Evolutionary conservation across 371 early-diverging fungal species (phyloP).

Genomic region (Capillidium heterosporum): DNA sequence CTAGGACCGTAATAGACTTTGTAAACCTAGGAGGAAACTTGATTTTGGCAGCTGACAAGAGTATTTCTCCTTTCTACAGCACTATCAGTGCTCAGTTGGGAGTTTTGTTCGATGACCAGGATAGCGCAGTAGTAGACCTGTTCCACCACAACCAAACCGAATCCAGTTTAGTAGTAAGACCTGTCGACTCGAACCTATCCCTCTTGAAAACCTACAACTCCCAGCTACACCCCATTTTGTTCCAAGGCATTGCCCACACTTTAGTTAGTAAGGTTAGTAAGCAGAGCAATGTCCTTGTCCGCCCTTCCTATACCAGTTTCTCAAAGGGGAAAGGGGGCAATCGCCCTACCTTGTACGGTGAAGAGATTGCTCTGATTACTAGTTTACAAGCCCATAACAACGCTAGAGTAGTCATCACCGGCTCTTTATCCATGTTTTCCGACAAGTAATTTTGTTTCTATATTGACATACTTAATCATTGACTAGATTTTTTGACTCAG

Average conservation of each 20-base stretch:
- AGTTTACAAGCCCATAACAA: constrained; percentile 76
- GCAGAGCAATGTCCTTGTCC: constrained; percentile 43
- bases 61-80: constrained; percentile 44
- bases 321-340: constrained; percentile 19
- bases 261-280: constrained; percentile 16
- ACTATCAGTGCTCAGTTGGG: constrained; percentile 75
- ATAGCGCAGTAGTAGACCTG: constrained; percentile 48
- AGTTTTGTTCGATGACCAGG: constrained; percentile 54
- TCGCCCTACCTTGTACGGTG: constrained; percentile 21
- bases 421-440: constrained; percentile 62
- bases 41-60: constrained; percentile 41
- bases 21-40: constrained; percentile 86
- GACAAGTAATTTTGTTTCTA: constrained; percentile 23
- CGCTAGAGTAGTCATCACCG: constrained; percentile 70
- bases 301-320: constrained; percentile 38
- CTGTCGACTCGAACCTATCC: constrained; percentile 11
- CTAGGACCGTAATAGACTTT: constrained; percentile 53
- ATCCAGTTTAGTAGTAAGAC: constrained; percentile 16
- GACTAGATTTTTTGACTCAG: background rate
- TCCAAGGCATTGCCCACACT: constrained; percentile 52
- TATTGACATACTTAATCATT: background rate
- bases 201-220: constrained; percentile 10
- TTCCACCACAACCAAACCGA: constrained; percentile 22
- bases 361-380: constrained; percentile 41
- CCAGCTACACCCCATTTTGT: constrained; percentile 34